These are phyloP conservation scores for Eucalyptus pumila DNA, from an alignment of 345 rosid species.

Conservation along the genomic window DNA sequence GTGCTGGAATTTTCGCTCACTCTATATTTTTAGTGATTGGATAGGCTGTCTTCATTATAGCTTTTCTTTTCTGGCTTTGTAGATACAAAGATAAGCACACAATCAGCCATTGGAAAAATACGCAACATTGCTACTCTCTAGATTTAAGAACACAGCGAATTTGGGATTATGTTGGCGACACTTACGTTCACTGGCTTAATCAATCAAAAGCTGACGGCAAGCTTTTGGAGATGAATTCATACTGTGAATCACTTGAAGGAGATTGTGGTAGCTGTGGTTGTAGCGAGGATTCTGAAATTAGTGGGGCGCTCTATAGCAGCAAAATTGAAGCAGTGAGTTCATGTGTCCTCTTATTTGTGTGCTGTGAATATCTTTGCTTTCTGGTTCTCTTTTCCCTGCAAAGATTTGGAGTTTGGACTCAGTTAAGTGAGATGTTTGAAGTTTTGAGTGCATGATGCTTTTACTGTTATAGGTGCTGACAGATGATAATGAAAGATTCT, in stretches of 20 bases:
- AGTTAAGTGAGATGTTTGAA: background rate
- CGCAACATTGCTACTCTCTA: slow-evolving; percentile 81
- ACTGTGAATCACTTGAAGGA: slow-evolving; percentile 46
- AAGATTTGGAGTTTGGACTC: background rate
- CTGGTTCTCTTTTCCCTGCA: background rate
- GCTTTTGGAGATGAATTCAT: slow-evolving; percentile 40
- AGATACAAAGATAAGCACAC: slow-evolving; percentile 97
- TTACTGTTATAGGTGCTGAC: background rate
- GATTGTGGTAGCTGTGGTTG: slow-evolving; percentile 57
- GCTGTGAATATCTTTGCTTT: background rate
- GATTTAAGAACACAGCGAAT: slow-evolving; percentile 86
- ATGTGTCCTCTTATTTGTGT: background rate
- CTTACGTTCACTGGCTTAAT: slow-evolving; percentile 82
- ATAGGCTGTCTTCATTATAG: background rate
- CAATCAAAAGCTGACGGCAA: slow-evolving; percentile 84
- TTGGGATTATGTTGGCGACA: slow-evolving; percentile 97
- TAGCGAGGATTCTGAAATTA: slow-evolving; percentile 73
- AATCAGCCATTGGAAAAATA: slow-evolving; percentile 83
- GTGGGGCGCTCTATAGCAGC: slow-evolving; percentile 67
- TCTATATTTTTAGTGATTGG: background rate
- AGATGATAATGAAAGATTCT: background rate
- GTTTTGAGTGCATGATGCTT: background rate
- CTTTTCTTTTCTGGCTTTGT: background rate
- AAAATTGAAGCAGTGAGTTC: slow-evolving; percentile 71
- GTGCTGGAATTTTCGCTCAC: background rate